Base-by-base conservation (phyloP, 192 early-diverging fungal genomes). In the Entophlyctis helioformis region DNA sequence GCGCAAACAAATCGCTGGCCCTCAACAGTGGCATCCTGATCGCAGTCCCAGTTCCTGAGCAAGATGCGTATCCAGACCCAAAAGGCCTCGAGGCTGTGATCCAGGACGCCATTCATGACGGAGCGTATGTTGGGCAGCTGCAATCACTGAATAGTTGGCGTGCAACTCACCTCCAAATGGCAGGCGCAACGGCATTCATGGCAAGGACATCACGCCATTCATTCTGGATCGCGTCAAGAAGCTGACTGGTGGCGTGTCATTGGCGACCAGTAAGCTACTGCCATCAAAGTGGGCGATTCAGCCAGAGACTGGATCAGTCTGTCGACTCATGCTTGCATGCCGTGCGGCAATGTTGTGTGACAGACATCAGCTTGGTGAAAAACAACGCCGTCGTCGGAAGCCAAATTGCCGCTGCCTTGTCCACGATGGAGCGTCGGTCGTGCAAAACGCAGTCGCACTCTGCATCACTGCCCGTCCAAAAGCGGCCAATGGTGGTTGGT, bases 201-300 rank as follows among this genome's bases (percentile, higher is more conserved):
- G 95, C 42, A 93, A 93, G 56, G 86, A 91, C 31, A 71, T 78
- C 36, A 98, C 95, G 2, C 95, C 95, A 3, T 98, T 87, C 59
- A 57, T 98, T 53, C 72, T 98, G n/a, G 76, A 80, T 42, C 76
- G 83, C 26, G 79, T 98, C 0, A 71, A 71, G 21, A 79, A 88
- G 47, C 39, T 90, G n/a, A 98, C 91, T 11, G 58, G 64, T 13
- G 95, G 91, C 25, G 66, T 73, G 24, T 92, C 90, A 19, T 64
- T 89, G 26, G 57, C 67, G 31, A 63, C 89, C 27, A 89, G 83
- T 87, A 75, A 56, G 78, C 58, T 37, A 5, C 11, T n/a, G 44
- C 31, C 25, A 18, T 36, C 16, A 22, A 35, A 9, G 21, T 32
- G 18, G 43, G 3, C 8, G 1, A 19, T 0, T 15, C 21, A 11